Conservation (phyloP, 2,329 filamentous ascomycete genomes). For the Alternaria gansuensis region DNA sequence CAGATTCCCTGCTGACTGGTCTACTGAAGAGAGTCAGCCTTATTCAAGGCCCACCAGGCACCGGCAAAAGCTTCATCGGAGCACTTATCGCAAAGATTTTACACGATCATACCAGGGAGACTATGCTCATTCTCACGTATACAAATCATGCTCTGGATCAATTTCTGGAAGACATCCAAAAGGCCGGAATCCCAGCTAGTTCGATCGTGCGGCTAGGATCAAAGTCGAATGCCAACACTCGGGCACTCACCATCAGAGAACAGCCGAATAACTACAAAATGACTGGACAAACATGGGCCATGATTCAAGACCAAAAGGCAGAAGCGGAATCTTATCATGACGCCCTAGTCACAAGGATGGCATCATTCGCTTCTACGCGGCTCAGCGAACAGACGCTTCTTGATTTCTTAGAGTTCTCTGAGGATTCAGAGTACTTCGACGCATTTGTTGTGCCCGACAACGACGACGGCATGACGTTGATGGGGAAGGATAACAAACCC, state of each 20-base stretch:
- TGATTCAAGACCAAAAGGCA: slow-evolving; percentile 56
- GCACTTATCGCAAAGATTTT: slow-evolving; percentile 66
- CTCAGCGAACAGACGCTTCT: slow-evolving; percentile 45
- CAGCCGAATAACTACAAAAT: slow-evolving; percentile 51
- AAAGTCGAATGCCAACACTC: slow-evolving; percentile 64
- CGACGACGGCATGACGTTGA: slow-evolving; percentile 57
- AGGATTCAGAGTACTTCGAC: slow-evolving; percentile 62
- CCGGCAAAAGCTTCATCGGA: slow-evolving; percentile 79
- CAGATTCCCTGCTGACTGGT: slow-evolving; percentile 63
- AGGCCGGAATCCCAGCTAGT: slow-evolving; percentile 62
- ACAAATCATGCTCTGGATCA: slow-evolving; percentile 65
- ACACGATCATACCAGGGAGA: slow-evolving; percentile 59
- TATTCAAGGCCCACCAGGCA: slow-evolving; percentile 80
- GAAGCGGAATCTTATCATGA: slow-evolving; percentile 49
- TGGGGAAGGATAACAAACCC: slow-evolving; percentile 59
- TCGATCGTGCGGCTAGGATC: slow-evolving; percentile 70
- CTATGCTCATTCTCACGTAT: slow-evolving; percentile 71
- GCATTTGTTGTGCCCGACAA: slow-evolving; percentile 64
- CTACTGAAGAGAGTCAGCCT: slow-evolving; percentile 65
- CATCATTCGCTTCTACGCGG: slow-evolving; percentile 16
- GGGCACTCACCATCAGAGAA: slow-evolving; percentile 58
- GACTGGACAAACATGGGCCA: slow-evolving; percentile 47
- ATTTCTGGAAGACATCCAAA: slow-evolving; percentile 68
- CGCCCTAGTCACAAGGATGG: slow-evolving; percentile 23
- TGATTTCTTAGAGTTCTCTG: slow-evolving; percentile 64